Evolutionary conservation across 352 stramenopile genomes (phyloP).

Genomic region (Globisporangium recalcitrans): DNA sequence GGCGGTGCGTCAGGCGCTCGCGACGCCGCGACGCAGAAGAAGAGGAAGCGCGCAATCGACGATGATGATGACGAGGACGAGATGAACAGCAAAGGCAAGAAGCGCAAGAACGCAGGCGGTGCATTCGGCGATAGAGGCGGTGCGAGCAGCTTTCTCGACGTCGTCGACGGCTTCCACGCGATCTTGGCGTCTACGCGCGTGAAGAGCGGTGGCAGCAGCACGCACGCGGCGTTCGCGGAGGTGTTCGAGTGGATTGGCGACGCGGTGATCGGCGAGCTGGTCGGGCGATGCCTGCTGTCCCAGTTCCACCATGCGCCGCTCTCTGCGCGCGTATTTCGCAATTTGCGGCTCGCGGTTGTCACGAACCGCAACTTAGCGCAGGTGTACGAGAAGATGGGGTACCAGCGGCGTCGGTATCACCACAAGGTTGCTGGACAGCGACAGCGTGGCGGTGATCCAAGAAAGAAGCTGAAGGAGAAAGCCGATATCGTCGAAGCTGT

Average conservation of each 20-base stretch:
- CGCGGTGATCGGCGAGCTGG: slow-evolving; percentile 65
- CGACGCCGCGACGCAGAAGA: slow-evolving; percentile 4
- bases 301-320: slow-evolving; percentile 56
- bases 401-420: slow-evolving; percentile 23
- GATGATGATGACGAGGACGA: slow-evolving; percentile 4
- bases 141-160: slow-evolving; percentile 5
- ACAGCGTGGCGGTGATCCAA: not conserved
- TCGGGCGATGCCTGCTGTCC: slow-evolving; percentile 53
- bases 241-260: slow-evolving; percentile 79
- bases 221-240: slow-evolving; percentile 31
- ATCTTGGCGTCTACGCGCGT: slow-evolving; percentile 14
- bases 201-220: not conserved
- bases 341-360: slow-evolving; percentile 52
- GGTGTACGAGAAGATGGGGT: slow-evolving; percentile 64
- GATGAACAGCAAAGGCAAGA: not conserved
- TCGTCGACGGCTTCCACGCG: slow-evolving; percentile 29
- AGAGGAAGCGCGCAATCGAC: slow-evolving; percentile 4
- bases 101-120: slow-evolving; percentile 1
- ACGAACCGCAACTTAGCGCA: slow-evolving; percentile 68
- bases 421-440: not conserved
- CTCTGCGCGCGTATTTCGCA: slow-evolving; percentile 60
- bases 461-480: slow-evolving; percentile 49
- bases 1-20: not conserved
- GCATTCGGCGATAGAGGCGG: not conserved
- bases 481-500: slow-evolving; percentile 67